Percentiles rank a stretch among this genome's conserved stretches.
Conservation (phyloP, 2,329 filamentous ascomycete genomes). For the Colletotrichum siamense region DNA sequence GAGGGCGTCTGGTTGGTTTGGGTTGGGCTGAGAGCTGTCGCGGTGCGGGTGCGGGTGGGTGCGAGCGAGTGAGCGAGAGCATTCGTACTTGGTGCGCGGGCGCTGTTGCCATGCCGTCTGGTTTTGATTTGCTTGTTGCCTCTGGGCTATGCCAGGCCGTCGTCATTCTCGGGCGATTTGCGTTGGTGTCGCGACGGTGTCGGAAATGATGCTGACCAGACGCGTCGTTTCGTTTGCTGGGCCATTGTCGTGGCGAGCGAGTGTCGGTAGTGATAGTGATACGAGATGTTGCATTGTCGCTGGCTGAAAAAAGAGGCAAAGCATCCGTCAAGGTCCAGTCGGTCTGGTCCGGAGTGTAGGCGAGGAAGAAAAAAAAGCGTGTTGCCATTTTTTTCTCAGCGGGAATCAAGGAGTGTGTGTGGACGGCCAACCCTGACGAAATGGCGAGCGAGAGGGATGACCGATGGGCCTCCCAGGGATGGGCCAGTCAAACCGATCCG, state of each 20-base stretch:
- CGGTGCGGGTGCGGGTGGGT: neutral
- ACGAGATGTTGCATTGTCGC: neutral
- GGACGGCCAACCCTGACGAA: conserved; percentile 1
- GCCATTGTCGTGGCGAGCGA: neutral
- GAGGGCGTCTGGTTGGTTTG: neutral
- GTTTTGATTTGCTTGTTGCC: neutral
- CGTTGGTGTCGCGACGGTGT: neutral
- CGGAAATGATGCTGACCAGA: neutral
- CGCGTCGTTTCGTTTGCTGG: neutral
- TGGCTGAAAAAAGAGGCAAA: neutral
- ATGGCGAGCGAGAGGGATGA: conserved; percentile 4
- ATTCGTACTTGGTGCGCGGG: neutral
- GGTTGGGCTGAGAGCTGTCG: neutral
- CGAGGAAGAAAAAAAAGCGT: neutral
- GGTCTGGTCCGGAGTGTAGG: neutral
- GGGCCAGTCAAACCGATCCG: neutral
- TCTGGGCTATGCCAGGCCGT: neutral
- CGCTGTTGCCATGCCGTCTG: neutral
- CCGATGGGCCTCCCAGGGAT: conserved; percentile 6
- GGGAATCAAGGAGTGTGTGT: neutral
- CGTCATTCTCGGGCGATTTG: neutral
- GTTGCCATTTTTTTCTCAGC: neutral
- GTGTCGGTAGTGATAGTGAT: neutral
- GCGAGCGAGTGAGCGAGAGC: neutral
- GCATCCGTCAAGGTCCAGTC: neutral